Conservation (phyloP, 1,139 yeast genomes). For the Ogataea hybrid region DNA sequence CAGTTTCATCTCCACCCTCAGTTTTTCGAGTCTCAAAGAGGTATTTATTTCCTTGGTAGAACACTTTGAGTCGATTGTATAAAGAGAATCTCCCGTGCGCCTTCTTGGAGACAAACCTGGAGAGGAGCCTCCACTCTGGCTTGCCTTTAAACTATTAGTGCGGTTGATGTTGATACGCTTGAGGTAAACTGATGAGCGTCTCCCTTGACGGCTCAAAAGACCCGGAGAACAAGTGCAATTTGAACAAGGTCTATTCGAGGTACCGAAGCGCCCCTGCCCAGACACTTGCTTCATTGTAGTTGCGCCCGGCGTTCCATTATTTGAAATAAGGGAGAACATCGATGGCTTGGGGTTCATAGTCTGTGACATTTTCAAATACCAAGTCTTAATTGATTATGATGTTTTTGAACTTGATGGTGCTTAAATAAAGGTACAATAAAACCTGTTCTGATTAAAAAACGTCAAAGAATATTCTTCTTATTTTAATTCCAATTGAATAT, state of each 20-base stretch:
- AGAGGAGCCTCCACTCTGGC: conserved; percentile 11
- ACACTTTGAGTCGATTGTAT: conserved; percentile 43
- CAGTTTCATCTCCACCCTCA: conserved; percentile 66
- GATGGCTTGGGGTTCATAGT: conserved; percentile 30
- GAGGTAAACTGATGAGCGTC: conserved; percentile 40
- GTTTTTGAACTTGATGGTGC: neutral
- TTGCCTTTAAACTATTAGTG: conserved; percentile 15
- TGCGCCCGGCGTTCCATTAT: conserved; percentile 33
- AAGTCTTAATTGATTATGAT: neutral
- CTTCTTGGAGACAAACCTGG: conserved; percentile 18
- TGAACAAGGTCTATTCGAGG: conserved; percentile 47
- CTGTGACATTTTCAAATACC: conserved; percentile 19
- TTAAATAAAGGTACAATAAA: neutral
- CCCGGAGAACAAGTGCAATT: conserved; percentile 87
- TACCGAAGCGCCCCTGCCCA: conserved; percentile 12
- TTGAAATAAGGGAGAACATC: conserved; percentile 33
- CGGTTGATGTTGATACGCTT: conserved; percentile 33
- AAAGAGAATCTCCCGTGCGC: conserved; percentile 35
- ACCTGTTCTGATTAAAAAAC: neutral
- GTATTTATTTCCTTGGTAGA: conserved; percentile 31
- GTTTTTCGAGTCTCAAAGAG: conserved; percentile 48
- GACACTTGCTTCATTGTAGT: conserved; percentile 29
- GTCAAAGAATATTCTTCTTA: conserved; percentile 3
- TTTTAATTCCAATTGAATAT: neutral
- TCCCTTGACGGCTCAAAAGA: conserved; percentile 60